Conservation (phyloP, 73 alveolate species). For the Paramecium sonneborni region DNA sequence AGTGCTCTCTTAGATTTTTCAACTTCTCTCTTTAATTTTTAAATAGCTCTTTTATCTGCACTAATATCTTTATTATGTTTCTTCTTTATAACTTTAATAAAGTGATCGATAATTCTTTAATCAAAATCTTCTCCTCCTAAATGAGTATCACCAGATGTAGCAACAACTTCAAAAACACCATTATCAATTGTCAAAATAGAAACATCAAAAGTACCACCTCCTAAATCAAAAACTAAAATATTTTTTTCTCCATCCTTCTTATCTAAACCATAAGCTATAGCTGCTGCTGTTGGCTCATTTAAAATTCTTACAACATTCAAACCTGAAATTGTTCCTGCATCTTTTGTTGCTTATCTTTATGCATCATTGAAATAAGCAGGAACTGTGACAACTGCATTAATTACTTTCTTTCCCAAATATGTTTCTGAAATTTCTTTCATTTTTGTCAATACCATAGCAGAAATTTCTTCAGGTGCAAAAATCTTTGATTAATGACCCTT, state of each 20-base stretch:
- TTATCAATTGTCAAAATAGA: slow-evolving; percentile 95
- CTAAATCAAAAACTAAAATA: slow-evolving; percentile 92
- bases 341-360: slow-evolving; percentile 97
- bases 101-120: slow-evolving; percentile 93
- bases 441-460: slow-evolving; percentile 91
- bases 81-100: slow-evolving; percentile 92
- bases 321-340: slow-evolving; percentile 99
- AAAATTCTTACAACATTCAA: slow-evolving; percentile 95
- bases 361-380: slow-evolving; percentile 97
- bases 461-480: slow-evolving; percentile 93
- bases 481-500: slow-evolving; percentile 80
- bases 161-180: slow-evolving; percentile 97
- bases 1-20: slow-evolving; percentile 99
- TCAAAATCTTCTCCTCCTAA: slow-evolving; percentile 99
- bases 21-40: slow-evolving; percentile 95
- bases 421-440: slow-evolving; percentile 91
- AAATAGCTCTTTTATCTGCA: slow-evolving; percentile 89
- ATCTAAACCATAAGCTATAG: slow-evolving; percentile 98
- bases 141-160: slow-evolving; percentile 99
- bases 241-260: slow-evolving; percentile 91
- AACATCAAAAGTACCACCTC: slow-evolving; percentile 99
- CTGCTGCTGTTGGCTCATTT: slow-evolving; percentile 99
- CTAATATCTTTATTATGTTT: slow-evolving; percentile 87
- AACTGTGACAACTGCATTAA: slow-evolving; percentile 98
- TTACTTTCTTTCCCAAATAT: slow-evolving; percentile 92